A percentile compares a stretch with the other conserved stretches of the same genome.
Evolutionary conservation across 1,284 basidiomycete species (phyloP).

Genomic region (Ceratobasidium sp.): DNA sequence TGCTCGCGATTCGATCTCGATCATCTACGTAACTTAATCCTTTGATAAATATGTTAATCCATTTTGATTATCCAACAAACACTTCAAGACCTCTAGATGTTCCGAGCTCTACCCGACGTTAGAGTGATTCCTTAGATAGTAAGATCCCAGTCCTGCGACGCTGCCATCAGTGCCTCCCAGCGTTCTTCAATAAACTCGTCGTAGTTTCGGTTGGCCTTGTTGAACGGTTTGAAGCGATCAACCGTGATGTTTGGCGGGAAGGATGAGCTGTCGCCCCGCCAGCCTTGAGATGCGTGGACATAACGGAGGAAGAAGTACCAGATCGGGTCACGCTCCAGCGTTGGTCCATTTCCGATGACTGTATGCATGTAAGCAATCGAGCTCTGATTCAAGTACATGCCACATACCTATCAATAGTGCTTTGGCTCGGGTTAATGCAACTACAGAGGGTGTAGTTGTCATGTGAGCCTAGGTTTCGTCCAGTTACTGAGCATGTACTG

Average conservation of each 20-base stretch:
- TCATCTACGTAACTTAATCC: too few relatives aligned
- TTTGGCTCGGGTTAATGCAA: slow-evolving; percentile 68
- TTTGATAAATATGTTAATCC: too few relatives aligned
- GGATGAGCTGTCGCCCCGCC: slow-evolving; percentile 54
- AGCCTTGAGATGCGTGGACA: slow-evolving; percentile 59
- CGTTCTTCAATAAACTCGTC: neutral
- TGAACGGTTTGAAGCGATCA: neutral
- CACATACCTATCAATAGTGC: slow-evolving; percentile 60
- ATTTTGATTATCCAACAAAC: too few relatives aligned
- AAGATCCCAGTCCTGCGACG: neutral
- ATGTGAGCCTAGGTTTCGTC: neutral
- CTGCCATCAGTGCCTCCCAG: slow-evolving; percentile 14
- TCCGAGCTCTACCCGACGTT: too few relatives aligned
- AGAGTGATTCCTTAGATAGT: too few relatives aligned
- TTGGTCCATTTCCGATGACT: slow-evolving; percentile 64
- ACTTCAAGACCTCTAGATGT: too few relatives aligned
- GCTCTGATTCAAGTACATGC: neutral
- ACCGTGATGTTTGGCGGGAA: neutral
- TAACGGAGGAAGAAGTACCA: slow-evolving; percentile 67
- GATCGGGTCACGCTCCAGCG: slow-evolving; percentile 62
- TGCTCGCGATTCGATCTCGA: too few relatives aligned
- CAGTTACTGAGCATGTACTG: slow-evolving; percentile 39
- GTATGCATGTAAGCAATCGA: neutral
- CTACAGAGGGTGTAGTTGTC: slow-evolving; percentile 46
- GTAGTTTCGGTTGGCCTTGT: neutral